Evolutionary conservation across 2,329 filamentous ascomycete species (phyloP).

Genomic region (Alternaria viburni): DNA sequence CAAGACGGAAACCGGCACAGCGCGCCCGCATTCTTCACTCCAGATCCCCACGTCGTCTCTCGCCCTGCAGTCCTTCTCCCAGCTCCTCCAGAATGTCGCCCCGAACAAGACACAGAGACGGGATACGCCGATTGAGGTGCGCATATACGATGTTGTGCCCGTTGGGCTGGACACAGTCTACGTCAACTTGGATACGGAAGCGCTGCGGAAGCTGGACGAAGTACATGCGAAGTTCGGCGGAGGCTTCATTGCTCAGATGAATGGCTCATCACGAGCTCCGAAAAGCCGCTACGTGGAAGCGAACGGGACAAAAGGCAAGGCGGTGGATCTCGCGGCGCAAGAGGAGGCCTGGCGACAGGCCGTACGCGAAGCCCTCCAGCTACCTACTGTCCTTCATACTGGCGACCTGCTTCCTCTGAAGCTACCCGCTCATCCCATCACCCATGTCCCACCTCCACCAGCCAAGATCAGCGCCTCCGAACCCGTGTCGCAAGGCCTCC

Average conservation of each 20-base stretch:
- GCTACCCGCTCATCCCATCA: slow-evolving; percentile 80
- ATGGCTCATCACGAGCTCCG: slow-evolving; percentile 39
- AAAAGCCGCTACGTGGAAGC: slow-evolving; percentile 41
- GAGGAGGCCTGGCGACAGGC: slow-evolving; percentile 47
- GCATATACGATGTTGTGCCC: slow-evolving; percentile 80
- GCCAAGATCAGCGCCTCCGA: slow-evolving; percentile 93
- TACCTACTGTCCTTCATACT: slow-evolving; percentile 77
- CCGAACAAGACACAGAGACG: slow-evolving; percentile 77
- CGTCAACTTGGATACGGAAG: slow-evolving; percentile 81
- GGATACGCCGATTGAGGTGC: slow-evolving; percentile 81
- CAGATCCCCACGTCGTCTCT: slow-evolving; percentile 76
- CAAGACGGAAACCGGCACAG: slow-evolving; percentile 42
- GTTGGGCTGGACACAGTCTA: slow-evolving; percentile 84
- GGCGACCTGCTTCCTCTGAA: slow-evolving; percentile 84
- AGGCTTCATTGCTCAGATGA: slow-evolving; percentile 55
- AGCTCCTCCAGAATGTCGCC: slow-evolving; percentile 73
- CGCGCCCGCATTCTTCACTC: slow-evolving; percentile 72
- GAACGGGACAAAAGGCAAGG: slow-evolving; percentile 45
- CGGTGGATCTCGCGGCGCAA: slow-evolving; percentile 33
- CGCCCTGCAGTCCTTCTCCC: slow-evolving; percentile 79
- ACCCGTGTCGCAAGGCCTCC: slow-evolving; percentile 85
- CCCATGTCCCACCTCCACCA: slow-evolving; percentile 81
- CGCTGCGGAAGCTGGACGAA: slow-evolving; percentile 79
- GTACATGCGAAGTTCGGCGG: slow-evolving; percentile 83
- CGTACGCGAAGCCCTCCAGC: slow-evolving; percentile 75